Percentiles rank a stretch among this genome's conserved stretches.
Conservation (phyloP, 257 asterid genomes). For the Perilla frutescens region DNA sequence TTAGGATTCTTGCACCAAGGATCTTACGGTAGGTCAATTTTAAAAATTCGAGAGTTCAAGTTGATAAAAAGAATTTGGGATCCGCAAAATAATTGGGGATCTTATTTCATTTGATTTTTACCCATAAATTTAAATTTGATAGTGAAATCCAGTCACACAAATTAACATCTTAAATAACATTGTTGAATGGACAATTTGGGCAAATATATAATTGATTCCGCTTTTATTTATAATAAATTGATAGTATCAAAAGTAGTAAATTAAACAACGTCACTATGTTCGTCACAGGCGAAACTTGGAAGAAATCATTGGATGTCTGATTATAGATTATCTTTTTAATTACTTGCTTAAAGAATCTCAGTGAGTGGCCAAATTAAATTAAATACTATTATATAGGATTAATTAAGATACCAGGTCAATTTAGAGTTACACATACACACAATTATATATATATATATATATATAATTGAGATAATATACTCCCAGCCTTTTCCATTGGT, state of each 20-base stretch:
- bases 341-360: constrained; percentile 23
- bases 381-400: constrained; percentile 15
- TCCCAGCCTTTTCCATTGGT: constrained; percentile 18
- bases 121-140: too few relatives aligned
- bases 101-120: too few relatives aligned
- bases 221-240: too few relatives aligned
- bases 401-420: constrained; percentile 31
- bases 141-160: too few relatives aligned
- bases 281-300: constrained; percentile 36
- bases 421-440: too few relatives aligned
- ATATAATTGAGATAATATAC: constrained; percentile 3
- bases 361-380: constrained; percentile 6
- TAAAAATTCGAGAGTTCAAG: too few relatives aligned
- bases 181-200: background rate
- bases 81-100: too few relatives aligned
- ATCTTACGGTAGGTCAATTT: too few relatives aligned
- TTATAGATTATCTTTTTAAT: background rate
- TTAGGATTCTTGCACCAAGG: too few relatives aligned
- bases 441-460: background rate
- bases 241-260: background rate
- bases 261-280: constrained; percentile 43
- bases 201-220: too few relatives aligned
- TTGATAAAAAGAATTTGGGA: too few relatives aligned
- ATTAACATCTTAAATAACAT: too few relatives aligned
- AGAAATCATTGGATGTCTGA: constrained; percentile 36